These are phyloP conservation scores for Saksenaea oblongispora DNA, from an alignment of 371 early-diverging fungal genomes.

Conservation along the genomic window DNA sequence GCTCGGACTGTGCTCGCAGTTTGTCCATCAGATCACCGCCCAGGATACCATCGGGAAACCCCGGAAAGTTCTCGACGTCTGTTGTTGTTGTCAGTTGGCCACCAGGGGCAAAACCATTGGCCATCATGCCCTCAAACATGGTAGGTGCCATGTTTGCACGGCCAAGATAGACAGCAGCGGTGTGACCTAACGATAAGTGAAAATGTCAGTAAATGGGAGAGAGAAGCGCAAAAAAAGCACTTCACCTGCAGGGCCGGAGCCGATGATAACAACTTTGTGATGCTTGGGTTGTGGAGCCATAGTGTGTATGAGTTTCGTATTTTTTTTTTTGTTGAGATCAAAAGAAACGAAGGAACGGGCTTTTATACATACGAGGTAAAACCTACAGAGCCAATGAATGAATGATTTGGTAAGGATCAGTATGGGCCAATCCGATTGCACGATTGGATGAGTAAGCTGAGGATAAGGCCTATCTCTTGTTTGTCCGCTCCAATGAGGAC, in stretches of 20 bases:
- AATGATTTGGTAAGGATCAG: too few relatives aligned
- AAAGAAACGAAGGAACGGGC: too few relatives aligned
- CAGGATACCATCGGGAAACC: constrained; percentile 81
- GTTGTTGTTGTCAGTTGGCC: constrained; percentile 93
- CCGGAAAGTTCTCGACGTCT: constrained; percentile 91
- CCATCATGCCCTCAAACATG: constrained; percentile 97
- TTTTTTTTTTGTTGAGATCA: too few relatives aligned
- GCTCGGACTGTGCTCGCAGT: constrained; percentile 80
- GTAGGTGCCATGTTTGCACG: constrained; percentile 91
- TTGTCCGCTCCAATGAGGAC: too few relatives aligned
- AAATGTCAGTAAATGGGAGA: background rate
- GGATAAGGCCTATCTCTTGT: too few relatives aligned
- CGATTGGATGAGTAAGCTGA: too few relatives aligned
- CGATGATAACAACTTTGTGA: constrained; percentile 62
- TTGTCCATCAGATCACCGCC: constrained; percentile 84
- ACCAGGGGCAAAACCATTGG: constrained; percentile 86
- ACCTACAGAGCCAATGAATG: too few relatives aligned
- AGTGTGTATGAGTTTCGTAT: too few relatives aligned
- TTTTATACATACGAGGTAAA: too few relatives aligned
- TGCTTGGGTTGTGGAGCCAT: constrained; percentile 28
- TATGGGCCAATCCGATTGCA: too few relatives aligned
- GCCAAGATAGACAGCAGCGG: constrained; percentile 94
- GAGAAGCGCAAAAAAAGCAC: background rate
- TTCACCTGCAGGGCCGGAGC: constrained; percentile 91
- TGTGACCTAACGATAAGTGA: constrained; percentile 62